Conservation (phyloP, 768 basidiomycete genomes). For the Boletus reticulatus region DNA sequence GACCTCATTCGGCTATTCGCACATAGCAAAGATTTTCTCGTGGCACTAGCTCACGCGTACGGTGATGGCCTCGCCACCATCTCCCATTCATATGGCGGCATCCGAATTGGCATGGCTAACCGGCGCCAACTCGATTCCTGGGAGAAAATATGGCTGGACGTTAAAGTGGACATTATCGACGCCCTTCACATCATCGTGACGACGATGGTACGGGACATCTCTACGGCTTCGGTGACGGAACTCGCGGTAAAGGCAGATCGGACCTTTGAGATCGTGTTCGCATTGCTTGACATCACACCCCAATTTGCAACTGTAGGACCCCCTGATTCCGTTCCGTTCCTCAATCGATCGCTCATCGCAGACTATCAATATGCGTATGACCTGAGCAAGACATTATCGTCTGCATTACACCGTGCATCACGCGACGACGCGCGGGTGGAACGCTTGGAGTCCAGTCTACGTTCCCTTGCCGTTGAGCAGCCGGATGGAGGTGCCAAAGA, state of each 20-base stretch:
- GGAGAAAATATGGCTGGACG: slow-evolving; percentile 69
- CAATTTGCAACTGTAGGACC: slow-evolving; percentile 13
- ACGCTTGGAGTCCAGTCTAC: slow-evolving; percentile 51
- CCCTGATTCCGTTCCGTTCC: slow-evolving; percentile 47
- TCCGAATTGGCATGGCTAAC: slow-evolving; percentile 27
- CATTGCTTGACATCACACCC: slow-evolving; percentile 48
- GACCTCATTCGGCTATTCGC: slow-evolving; percentile 52
- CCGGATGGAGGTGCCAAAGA: slow-evolving; percentile 25
- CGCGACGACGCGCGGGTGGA: slow-evolving; percentile 61
- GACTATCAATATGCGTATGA: slow-evolving; percentile 74
- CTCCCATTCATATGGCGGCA: slow-evolving; percentile 61
- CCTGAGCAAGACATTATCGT: slow-evolving; percentile 48
- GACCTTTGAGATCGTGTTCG: slow-evolving; percentile 57
- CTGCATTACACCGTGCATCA: slow-evolving; percentile 41
- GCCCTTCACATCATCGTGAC: slow-evolving; percentile 59
- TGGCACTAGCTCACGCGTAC: slow-evolving; percentile 59
- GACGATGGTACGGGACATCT: slow-evolving; percentile 48
- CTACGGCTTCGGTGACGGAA: slow-evolving; percentile 39
- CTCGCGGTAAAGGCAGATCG: slow-evolving; percentile 50
- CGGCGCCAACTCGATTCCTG: slow-evolving; percentile 56
- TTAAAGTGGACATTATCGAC: slow-evolving; percentile 72
- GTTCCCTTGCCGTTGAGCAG: slow-evolving; percentile 33
- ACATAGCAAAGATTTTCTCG: slow-evolving; percentile 48
- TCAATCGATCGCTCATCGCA: slow-evolving; percentile 62
- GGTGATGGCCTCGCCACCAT: slow-evolving; percentile 54